Evolutionary conservation across 495 filamentous ascomycete genomes (phyloP), one percentile per base, ranked within the genome.

Genomic region (Aspergillus wentii): DNA sequence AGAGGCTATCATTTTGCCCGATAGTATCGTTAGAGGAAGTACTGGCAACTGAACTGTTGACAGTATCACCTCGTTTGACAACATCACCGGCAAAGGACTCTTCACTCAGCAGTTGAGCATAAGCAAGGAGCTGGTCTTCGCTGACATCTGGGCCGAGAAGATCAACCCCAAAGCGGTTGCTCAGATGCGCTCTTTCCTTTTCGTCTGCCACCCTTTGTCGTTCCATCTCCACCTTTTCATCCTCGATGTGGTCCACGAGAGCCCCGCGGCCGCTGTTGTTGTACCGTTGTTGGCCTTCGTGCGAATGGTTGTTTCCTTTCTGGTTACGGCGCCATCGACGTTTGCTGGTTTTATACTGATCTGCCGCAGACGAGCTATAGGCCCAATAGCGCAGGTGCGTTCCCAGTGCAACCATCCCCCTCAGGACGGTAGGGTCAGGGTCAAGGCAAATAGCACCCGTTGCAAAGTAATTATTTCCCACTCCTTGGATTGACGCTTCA

Each of bases 361-460:
- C 81, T 5, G 75, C 74, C 21, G 66, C 63, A 9, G 69, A 61
- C 19, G 89, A 91, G 53, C 86, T 94, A 56, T 94, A 96, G 13
- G 83, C 82, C 92, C 92, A 98, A 56, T 89, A 96, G 22, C 87
- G 82, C 7, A 98, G 65, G 55, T 90, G 82, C 0, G 83, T 85
- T 25, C 94, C 92, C 20, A 94, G 74, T 0, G 90, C 82, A 7
- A 96, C 85, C 56, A 91, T 82, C 26, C 92, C 92, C n/a, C 91
- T 80, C n/a, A 98, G 78, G 1, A 79, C 68, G 1, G 87, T 90
- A 20, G 92, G 80, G 48, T 98, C 88, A 0, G 94, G 86, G 56
- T 98, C 94, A 11, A 98, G 73, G 38, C 69, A 78, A 32, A 97
- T 83, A 18, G 88, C 87, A 8, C 89, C 78, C 8, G 86, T 86